Base-by-base conservation (phyloP, 306 rosid genomes). In the Glycine latifolia region DNA sequence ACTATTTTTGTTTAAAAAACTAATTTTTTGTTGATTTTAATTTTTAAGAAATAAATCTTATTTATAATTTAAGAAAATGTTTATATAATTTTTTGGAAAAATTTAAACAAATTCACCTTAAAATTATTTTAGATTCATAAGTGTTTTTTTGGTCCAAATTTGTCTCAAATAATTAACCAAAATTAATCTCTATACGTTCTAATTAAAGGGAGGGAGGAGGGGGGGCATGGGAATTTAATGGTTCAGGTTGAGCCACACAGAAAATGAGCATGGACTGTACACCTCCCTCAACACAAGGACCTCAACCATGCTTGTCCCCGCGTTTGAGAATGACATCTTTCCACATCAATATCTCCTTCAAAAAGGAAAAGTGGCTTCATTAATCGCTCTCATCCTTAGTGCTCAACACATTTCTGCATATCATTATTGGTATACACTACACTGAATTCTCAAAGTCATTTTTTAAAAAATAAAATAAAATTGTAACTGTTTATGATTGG, bases 231-330 rank as follows among this genome's bases (percentile, higher is more conserved):
- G 60, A 62, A 62, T 72, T 49, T 48, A 63, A 41, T 10, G 50
- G 79, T 53, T 48, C 44, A 52, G 79, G n/a, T 6, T 39, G 74
- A 70, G 82, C 81, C 89, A 26, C 31, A 26, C 31, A 26, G 31
- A 0, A 26, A 26, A 26, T 26, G 31, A 26, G 2, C 31, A 26
- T 26, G 31, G 1, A 1, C 31, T 26, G 66, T 81, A 70, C 69
- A 74, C 62, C 86, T 80, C 79, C 75, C 82, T 43, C 80, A 15
- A 15, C 39, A 39, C 65, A 79, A 85, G 79, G 84, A 73, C 76
- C 86, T 86, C 83, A 85, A 74, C 89, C 88, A 85, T 78, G 75
- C 85, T 85, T 83, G 91, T 88, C 90, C 77, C 92, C 79, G 26
- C 15, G 77, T 81, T 61, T 84, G 92, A 87, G 86, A 88, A 80